Evolutionary conservation across 192 early-diverging fungal species (phyloP).

Genomic region (Gorgonomyces haynaldii): DNA sequence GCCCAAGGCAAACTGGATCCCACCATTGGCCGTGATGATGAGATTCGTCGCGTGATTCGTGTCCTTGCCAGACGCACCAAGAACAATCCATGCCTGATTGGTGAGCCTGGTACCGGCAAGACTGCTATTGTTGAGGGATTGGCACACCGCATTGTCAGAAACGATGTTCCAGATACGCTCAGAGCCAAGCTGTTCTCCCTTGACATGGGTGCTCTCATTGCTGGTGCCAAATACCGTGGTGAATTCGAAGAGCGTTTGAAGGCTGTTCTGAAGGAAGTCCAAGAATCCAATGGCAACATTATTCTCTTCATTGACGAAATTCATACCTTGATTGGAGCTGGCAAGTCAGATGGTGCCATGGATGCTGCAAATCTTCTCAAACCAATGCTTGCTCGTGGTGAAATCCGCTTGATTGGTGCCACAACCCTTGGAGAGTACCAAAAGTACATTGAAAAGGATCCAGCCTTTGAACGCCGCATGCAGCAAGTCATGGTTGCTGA

Average conservation of each 20-base stretch:
- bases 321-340: constrained; percentile 88
- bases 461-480: constrained; percentile 72
- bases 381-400: constrained; percentile 96
- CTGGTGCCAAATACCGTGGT: constrained; percentile 92
- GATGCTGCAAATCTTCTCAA: constrained; percentile 96
- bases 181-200: constrained; percentile 75
- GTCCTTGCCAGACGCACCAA: constrained; percentile 81
- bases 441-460: constrained; percentile 79
- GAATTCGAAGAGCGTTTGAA: constrained; percentile 98
- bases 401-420: constrained; percentile 89
- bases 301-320: constrained; percentile 99
- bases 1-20: constrained; percentile 89
- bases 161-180: constrained; percentile 83
- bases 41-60: constrained; percentile 90
- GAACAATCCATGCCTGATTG: constrained; percentile 83
- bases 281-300: constrained; percentile 72
- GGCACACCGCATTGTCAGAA: constrained; percentile 83
- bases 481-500: constrained; percentile 64
- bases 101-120: constrained; percentile 67
- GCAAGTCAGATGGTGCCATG: constrained; percentile 81
- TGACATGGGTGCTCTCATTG: constrained; percentile 88
- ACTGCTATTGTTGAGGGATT: constrained; percentile 85
- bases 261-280: constrained; percentile 89
- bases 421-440: constrained; percentile 94
- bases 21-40: constrained; percentile 92